A percentile compares a stretch with the other conserved stretches of the same genome.
phyloP scores from a whole-genome alignment of 2,329 filamentous ascomycete species.

The Diaporthe destruens region DNA sequence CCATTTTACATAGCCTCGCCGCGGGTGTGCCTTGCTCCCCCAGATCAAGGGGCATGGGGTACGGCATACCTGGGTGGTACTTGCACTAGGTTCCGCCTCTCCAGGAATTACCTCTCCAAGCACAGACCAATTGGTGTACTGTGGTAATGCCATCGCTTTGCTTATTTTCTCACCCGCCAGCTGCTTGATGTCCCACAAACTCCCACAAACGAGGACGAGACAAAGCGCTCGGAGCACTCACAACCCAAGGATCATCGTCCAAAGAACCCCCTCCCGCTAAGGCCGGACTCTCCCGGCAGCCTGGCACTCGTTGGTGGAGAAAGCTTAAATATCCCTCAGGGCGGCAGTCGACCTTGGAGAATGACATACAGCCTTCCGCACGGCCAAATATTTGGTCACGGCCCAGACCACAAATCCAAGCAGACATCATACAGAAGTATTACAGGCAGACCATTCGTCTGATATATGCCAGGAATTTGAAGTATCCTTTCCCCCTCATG shows the following conservation, averaged over 20 bases:
- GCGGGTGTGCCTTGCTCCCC: neutral
- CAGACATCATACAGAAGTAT: neutral
- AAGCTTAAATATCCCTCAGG: slow-evolving; percentile 36
- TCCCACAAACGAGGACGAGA: neutral
- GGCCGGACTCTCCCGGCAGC: slow-evolving; percentile 31
- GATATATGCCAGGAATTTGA: neutral
- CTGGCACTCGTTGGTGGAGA: slow-evolving; percentile 13
- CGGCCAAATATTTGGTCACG: neutral
- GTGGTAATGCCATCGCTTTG: neutral
- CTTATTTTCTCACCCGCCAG: neutral
- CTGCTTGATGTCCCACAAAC: neutral
- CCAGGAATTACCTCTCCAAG: neutral
- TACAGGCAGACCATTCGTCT: neutral
- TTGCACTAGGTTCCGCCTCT: neutral
- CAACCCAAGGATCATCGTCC: slow-evolving; percentile 14
- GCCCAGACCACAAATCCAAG: neutral
- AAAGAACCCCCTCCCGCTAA: slow-evolving; percentile 16
- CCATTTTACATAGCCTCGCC: neutral
- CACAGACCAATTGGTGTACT: slow-evolving; percentile 1
- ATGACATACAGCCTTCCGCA: neutral
- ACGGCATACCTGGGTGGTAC: neutral
- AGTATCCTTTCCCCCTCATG: neutral
- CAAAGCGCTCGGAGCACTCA: neutral
- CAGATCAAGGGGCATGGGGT: neutral
- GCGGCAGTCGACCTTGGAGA: slow-evolving; percentile 21